Conservation (phyloP, 2,329 filamentous ascomycete genomes). For the Alternaria sp. region DNA sequence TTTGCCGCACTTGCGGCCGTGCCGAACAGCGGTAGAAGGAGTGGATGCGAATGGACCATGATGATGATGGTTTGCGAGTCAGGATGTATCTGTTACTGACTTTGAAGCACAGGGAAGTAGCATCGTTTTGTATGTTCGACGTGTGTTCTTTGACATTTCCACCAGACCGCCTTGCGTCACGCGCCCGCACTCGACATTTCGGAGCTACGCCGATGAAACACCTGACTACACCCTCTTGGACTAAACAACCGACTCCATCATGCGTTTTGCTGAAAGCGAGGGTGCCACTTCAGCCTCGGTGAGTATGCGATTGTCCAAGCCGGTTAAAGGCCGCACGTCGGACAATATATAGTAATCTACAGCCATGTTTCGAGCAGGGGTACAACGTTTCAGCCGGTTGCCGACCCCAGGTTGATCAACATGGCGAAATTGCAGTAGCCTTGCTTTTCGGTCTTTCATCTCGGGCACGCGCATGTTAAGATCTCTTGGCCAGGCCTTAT, state of each 20-base stretch:
- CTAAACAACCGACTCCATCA: slow-evolving; percentile 8
- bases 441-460: slow-evolving; percentile 2
- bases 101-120: not conserved
- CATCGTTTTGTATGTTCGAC: slow-evolving; percentile 17
- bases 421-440: slow-evolving; percentile 9
- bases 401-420: slow-evolving; percentile 10
- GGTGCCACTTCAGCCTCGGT: slow-evolving; percentile 10
- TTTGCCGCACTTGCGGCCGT: slow-evolving; percentile 34
- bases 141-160: slow-evolving; percentile 5
- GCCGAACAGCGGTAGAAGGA: slow-evolving; percentile 36
- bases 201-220: slow-evolving; percentile 22
- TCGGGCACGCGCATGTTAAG: not conserved
- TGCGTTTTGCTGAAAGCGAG: slow-evolving; percentile 8
- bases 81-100: not conserved
- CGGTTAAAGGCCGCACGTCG: slow-evolving; percentile 16
- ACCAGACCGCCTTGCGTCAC: slow-evolving; percentile 15
- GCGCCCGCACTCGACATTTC: slow-evolving; percentile 14
- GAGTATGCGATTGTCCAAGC: slow-evolving; percentile 2
- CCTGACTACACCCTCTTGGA: slow-evolving; percentile 6
- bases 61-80: not conserved
- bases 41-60: slow-evolving; percentile 31
- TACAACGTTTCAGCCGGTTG: slow-evolving; percentile 17
- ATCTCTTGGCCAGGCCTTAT: slow-evolving; percentile 9
- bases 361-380: slow-evolving; percentile 17
- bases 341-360: slow-evolving; percentile 22